Evolutionary conservation across 257 asterid genomes (phyloP).

Genomic region (Dorcoceras hygrometricum): DNA sequence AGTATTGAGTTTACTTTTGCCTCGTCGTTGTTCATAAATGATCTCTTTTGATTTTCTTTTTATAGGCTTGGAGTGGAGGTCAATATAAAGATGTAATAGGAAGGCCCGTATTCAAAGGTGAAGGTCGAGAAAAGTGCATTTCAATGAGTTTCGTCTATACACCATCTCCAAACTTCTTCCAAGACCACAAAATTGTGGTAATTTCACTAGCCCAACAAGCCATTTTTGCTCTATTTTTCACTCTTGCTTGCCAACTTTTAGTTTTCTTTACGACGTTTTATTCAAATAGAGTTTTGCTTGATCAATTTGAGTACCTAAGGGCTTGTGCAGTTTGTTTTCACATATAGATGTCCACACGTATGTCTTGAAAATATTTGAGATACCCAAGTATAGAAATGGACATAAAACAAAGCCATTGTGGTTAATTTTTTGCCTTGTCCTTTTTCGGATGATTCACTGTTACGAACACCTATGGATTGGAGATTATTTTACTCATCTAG

Average conservation of each 20-base stretch:
- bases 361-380: too few species aligned
- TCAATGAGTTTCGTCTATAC: slow-evolving; percentile 66
- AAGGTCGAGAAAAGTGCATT: slow-evolving; percentile 33
- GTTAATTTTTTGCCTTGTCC: too few species aligned
- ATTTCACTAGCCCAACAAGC: slow-evolving; percentile 62
- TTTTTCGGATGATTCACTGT: too few species aligned
- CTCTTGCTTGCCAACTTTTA: slow-evolving; percentile 41
- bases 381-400: too few species aligned
- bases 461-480: too few species aligned
- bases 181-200: slow-evolving; percentile 22
- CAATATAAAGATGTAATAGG: slow-evolving; percentile 71
- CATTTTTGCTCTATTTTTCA: slow-evolving; percentile 34
- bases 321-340: background rate
- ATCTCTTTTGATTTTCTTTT: background rate
- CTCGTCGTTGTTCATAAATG: background rate
- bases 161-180: slow-evolving; percentile 31
- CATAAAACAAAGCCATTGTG: too few species aligned
- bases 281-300: slow-evolving; percentile 2
- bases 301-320: too few species aligned
- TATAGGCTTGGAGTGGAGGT: slow-evolving; percentile 57
- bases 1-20: too few species aligned
- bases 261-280: slow-evolving; percentile 32
- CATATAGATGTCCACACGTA: too few species aligned
- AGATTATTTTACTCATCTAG: too few species aligned
- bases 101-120: slow-evolving; percentile 55